Conservation (phyloP, 352 stramenopile species). For the Phytophthora citrophthora region DNA sequence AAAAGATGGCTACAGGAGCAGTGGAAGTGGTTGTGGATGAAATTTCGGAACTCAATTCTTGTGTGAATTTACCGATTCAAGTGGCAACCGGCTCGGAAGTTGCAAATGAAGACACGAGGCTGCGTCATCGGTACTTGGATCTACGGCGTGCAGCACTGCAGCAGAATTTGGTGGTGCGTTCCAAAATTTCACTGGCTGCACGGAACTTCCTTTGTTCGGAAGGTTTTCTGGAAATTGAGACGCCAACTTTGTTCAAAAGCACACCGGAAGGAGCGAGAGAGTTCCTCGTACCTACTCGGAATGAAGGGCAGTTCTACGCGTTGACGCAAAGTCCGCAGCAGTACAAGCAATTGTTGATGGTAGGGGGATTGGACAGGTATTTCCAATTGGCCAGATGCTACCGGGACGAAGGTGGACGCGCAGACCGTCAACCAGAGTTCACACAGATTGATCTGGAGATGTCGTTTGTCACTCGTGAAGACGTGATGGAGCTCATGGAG, state of each 20-base stretch:
- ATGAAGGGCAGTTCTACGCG: constrained; percentile 80
- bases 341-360: constrained; percentile 94
- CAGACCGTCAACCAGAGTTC: constrained; percentile 91
- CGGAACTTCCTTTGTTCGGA: constrained; percentile 75
- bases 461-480: constrained; percentile 78
- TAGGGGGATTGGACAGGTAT: constrained; percentile 86
- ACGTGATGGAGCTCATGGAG: constrained; percentile 83
- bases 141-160: constrained; percentile 77
- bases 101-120: constrained; percentile 74
- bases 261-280: constrained; percentile 88
- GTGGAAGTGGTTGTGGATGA: constrained; percentile 78
- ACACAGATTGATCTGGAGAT: constrained; percentile 93
- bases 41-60: constrained; percentile 70
- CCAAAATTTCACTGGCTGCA: constrained; percentile 69
- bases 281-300: constrained; percentile 85
- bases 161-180: constrained; percentile 82
- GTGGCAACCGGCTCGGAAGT: constrained; percentile 58
- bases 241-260: constrained; percentile 88
- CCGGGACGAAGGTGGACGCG: constrained; percentile 86
- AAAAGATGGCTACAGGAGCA: constrained; percentile 68
- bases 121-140: constrained; percentile 85
- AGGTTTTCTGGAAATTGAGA: constrained; percentile 90
- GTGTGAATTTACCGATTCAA: constrained; percentile 63
- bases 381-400: constrained; percentile 92
- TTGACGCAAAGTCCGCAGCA: constrained; percentile 91